Conservation (phyloP, 2,329 filamentous ascomycete genomes). For the Parastagonospora nodorum region DNA sequence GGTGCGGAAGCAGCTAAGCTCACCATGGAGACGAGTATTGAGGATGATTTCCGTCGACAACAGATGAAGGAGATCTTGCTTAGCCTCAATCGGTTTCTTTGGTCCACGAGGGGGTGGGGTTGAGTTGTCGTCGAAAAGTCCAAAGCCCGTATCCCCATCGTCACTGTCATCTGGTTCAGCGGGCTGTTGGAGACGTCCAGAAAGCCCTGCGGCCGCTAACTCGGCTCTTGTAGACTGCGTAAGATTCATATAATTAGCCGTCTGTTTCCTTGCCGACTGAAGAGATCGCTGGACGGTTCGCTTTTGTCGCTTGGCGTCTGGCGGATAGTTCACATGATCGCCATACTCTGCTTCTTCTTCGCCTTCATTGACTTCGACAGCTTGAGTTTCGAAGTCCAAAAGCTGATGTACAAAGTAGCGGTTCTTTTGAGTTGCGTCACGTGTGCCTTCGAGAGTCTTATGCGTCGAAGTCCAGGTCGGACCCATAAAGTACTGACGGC, state of each 20-base stretch:
- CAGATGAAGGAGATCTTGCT: conserved; percentile 38
- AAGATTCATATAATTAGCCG: no score
- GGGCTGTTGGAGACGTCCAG: no score
- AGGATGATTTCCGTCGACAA: conserved; percentile 37
- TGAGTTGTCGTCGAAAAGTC: neutral
- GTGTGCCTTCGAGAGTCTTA: conserved; percentile 24
- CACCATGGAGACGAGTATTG: conserved; percentile 37
- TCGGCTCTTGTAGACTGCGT: no score
- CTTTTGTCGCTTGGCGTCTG: no score
- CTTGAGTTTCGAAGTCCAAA: conserved; percentile 27
- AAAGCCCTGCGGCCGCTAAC: no score
- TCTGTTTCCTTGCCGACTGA: no score
- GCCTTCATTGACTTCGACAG: conserved; percentile 30
- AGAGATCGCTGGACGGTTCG: no score
- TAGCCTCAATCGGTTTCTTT: conserved; percentile 38
- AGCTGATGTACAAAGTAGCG: conserved; percentile 35
- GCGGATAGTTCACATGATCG: conserved; percentile 4
- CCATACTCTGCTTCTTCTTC: conserved; percentile 38
- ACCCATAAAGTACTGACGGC: conserved; percentile 35
- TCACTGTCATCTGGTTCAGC: conserved; percentile 5
- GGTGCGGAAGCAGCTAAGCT: conserved; percentile 38
- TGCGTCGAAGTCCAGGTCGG: neutral
- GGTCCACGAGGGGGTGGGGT: neutral
- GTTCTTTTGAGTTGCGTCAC: conserved; percentile 19
- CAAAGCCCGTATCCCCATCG: conserved; percentile 1